Percentiles rank a stretch among this genome's conserved stretches.
phyloP scores from a whole-genome alignment of 441 rosid genomes.

The Omphalea diandra region DNA sequence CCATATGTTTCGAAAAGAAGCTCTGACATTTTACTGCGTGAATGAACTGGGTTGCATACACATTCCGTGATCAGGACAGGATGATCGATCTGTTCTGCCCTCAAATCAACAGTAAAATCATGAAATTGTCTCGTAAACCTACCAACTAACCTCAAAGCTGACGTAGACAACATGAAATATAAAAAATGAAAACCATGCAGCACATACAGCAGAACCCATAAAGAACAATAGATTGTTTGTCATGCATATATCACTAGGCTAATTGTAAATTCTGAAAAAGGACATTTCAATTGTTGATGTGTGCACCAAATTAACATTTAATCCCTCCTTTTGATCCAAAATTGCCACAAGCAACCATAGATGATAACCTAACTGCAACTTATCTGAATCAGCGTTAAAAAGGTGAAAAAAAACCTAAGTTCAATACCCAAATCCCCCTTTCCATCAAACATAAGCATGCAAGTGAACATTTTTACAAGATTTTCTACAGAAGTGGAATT shows the following conservation, averaged over 20 bases:
- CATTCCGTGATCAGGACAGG: slow-evolving; percentile 93
- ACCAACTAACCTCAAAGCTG: slow-evolving; percentile 13
- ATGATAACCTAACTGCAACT: neutral
- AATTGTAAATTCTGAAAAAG: neutral
- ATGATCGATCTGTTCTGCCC: slow-evolving; percentile 82
- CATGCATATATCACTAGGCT: neutral
- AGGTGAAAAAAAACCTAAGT: neutral
- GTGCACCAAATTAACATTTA: neutral
- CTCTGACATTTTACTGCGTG: slow-evolving; percentile 96
- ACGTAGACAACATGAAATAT: neutral
- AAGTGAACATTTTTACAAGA: neutral
- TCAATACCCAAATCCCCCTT: neutral
- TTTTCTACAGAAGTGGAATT: neutral
- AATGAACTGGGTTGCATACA: slow-evolving; percentile 86
- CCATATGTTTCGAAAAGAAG: slow-evolving; percentile 94
- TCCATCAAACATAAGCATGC: neutral
- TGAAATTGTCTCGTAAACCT: slow-evolving; percentile 18
- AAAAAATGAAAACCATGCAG: neutral
- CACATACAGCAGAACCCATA: neutral
- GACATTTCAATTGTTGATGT: neutral
- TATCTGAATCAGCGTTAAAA: neutral
- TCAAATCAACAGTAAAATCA: slow-evolving; percentile 42
- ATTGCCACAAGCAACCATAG: neutral
- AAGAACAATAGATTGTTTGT: neutral
- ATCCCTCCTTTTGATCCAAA: neutral